phyloP scores from a whole-genome alignment of 1,284 basidiomycete genomes.

The Tylopilus sp. region DNA sequence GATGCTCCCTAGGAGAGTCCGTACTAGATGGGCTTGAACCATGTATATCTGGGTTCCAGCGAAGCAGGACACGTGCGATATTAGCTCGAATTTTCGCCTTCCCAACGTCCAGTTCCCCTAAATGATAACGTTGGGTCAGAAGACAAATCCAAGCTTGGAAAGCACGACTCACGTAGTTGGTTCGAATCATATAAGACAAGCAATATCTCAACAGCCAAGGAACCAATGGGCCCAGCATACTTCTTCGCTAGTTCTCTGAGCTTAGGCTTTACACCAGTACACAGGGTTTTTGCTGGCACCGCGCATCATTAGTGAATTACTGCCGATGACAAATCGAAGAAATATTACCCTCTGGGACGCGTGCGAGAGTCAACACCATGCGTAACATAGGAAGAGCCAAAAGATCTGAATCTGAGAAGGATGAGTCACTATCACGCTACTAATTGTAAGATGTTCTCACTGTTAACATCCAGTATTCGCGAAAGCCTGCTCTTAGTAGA shows the following conservation, averaged over 20 bases:
- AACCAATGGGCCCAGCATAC: slow-evolving; percentile 18
- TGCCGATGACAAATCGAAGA: background rate
- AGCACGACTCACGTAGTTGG: slow-evolving; percentile 1
- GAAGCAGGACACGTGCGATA: slow-evolving; percentile 19
- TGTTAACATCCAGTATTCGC: slow-evolving; percentile 18
- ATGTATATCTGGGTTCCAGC: slow-evolving; percentile 1
- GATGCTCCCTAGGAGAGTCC: background rate
- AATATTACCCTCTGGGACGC: slow-evolving; percentile 17
- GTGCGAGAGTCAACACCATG: slow-evolving; percentile 26
- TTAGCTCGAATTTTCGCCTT: slow-evolving; percentile 20
- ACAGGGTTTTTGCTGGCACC: slow-evolving; percentile 13
- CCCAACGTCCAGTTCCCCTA: slow-evolving; percentile 15
- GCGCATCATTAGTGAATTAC: background rate
- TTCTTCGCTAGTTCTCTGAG: slow-evolving; percentile 22
- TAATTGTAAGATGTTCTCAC: slow-evolving; percentile 9
- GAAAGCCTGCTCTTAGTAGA: slow-evolving; percentile 12
- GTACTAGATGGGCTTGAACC: too few relatives aligned
- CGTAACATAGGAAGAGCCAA: slow-evolving; percentile 22
- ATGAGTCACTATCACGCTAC: background rate
- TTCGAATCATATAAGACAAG: slow-evolving; percentile 18
- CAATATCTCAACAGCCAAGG: slow-evolving; percentile 30
- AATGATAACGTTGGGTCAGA: background rate
- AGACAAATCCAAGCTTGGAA: background rate
- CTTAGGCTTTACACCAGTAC: slow-evolving; percentile 9
- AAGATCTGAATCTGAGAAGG: slow-evolving; percentile 11